These are phyloP conservation scores for Solanum gandarillasii DNA, from an alignment of 257 asterid genomes.

Conservation along the genomic window DNA sequence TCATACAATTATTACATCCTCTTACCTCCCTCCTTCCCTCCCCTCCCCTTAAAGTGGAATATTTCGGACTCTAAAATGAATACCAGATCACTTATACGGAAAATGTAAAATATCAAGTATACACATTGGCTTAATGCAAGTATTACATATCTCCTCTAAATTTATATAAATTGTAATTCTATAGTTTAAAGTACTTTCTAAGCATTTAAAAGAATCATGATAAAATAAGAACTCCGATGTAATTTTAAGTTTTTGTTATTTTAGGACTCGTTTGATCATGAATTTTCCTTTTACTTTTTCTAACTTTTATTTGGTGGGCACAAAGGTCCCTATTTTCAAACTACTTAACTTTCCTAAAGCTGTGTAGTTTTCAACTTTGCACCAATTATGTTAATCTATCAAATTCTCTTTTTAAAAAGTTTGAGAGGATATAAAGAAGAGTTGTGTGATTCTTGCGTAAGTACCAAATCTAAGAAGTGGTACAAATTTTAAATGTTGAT, in stretches of 20 bases:
- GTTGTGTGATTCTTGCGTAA: background rate
- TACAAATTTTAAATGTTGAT: background rate
- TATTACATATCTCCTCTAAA: background rate
- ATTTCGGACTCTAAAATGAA: background rate
- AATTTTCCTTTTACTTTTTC: background rate
- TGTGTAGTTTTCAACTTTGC: background rate
- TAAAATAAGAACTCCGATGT: background rate
- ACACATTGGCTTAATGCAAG: background rate
- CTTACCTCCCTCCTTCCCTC: background rate
- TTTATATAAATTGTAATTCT: background rate
- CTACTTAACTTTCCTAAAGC: background rate
- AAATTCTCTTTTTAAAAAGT: background rate
- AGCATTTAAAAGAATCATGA: background rate
- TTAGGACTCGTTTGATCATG: too few species aligned
- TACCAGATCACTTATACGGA: background rate
- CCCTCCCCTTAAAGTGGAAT: background rate
- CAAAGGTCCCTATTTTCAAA: background rate
- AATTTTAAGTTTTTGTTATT: background rate
- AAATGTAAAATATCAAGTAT: background rate
- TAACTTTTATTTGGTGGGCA: background rate
- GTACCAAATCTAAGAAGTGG: too few species aligned
- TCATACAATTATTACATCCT: background rate
- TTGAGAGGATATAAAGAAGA: background rate
- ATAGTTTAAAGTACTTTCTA: background rate
- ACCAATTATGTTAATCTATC: background rate